phyloP scores from a whole-genome alignment of 345 rosid species.

The Psidium guajava region DNA sequence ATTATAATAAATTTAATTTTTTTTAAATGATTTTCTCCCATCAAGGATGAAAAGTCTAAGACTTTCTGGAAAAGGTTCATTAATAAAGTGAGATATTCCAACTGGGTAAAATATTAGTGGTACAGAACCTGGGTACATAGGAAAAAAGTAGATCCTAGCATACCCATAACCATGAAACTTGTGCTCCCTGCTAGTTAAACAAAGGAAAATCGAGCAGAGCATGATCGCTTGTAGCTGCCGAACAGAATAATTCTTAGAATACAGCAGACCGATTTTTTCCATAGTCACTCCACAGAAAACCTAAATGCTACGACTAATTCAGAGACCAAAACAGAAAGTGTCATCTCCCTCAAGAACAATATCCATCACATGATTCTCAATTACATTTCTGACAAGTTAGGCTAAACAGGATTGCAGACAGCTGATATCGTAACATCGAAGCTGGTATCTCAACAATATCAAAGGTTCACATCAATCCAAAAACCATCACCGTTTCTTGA shows the following conservation, averaged over 20 bases:
- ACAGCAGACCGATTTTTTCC: neutral
- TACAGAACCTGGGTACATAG: neutral
- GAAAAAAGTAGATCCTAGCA: neutral
- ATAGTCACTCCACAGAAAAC: neutral
- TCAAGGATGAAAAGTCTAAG: neutral
- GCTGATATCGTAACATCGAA: too few species aligned
- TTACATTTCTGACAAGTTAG: neutral
- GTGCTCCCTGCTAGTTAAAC: neutral
- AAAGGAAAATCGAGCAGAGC: neutral
- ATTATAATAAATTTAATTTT: too few species aligned
- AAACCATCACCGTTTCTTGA: slow-evolving; percentile 18
- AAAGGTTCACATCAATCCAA: too few species aligned
- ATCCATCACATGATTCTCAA: neutral
- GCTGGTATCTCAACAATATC: too few species aligned
- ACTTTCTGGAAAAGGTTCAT: neutral
- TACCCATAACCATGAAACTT: neutral
- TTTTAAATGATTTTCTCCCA: too few species aligned
- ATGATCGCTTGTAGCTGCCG: neutral
- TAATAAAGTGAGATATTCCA: neutral
- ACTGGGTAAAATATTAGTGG: neutral
- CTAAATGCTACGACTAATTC: neutral
- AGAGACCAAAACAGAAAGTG: neutral
- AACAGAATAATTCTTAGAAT: neutral
- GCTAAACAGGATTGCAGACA: neutral
- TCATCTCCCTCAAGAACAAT: neutral